Evolutionary conservation across 148 eudicot species (phyloP).

Genomic region (Amaranthus palmeri): DNA sequence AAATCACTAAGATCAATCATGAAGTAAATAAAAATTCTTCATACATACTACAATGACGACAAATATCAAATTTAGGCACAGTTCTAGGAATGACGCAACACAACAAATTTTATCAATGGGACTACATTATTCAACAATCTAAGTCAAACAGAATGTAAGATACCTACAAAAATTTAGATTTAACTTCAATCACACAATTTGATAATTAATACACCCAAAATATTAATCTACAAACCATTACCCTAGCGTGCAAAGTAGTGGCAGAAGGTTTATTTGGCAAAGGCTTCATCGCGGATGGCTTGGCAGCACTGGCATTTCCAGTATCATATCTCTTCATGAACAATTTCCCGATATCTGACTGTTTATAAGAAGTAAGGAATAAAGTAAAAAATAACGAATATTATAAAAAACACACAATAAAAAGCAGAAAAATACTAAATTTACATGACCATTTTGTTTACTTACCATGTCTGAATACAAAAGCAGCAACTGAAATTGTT

Average conservation of each 20-base stretch:
- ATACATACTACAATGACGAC: background rate
- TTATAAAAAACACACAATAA: background rate
- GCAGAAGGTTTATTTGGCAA: constrained; percentile 21
- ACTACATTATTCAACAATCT: background rate
- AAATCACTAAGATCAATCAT: background rate
- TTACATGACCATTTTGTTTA: background rate
- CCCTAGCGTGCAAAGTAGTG: constrained; percentile 28
- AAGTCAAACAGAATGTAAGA: background rate
- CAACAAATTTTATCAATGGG: background rate
- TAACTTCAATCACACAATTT: background rate
- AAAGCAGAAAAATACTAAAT: background rate
- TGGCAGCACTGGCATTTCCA: constrained; percentile 41
- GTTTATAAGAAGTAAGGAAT: constrained; percentile 13
- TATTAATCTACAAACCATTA: constrained; percentile 35
- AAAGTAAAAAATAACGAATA: background rate
- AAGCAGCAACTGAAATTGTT: background rate
- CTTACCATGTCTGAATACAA: constrained; percentile 33
- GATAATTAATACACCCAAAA: background rate
- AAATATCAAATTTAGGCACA: background rate
- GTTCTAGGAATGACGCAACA: background rate
- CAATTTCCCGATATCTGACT: constrained; percentile 95
- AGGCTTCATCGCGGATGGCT: constrained; percentile 31
- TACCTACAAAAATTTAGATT: background rate
- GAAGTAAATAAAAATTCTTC: background rate
- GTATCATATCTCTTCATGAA: constrained; percentile 71